Evolutionary conservation across 768 basidiomycete species (phyloP).

Genomic region (Xerocomellus intermedius): DNA sequence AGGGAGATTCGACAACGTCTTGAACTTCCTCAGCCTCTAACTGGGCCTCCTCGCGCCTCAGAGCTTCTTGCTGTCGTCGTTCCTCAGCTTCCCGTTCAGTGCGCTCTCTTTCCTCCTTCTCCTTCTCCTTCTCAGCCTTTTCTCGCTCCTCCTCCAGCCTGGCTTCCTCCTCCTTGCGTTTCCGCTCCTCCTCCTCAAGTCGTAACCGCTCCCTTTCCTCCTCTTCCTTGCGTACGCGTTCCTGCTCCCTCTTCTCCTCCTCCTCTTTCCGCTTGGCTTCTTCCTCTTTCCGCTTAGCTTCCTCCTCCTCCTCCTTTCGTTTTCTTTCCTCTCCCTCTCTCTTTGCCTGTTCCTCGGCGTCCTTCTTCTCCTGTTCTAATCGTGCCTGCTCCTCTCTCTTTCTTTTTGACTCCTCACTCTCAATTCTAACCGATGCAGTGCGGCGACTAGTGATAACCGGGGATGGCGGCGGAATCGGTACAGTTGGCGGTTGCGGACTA

Average conservation of each 20-base stretch:
- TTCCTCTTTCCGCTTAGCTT: slow-evolving; percentile 41
- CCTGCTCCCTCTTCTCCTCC: slow-evolving; percentile 44
- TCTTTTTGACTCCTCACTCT: slow-evolving; percentile 57
- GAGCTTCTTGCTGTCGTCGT: slow-evolving; percentile 25
- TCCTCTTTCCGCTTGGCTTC: slow-evolving; percentile 44
- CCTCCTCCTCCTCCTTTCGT: slow-evolving; percentile 44
- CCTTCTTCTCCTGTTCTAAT: slow-evolving; percentile 39
- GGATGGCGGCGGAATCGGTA: slow-evolving; percentile 40
- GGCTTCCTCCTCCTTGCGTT: slow-evolving; percentile 24
- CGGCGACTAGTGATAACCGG: slow-evolving; percentile 28
- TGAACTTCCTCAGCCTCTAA: slow-evolving; percentile 39
- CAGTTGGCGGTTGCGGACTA: slow-evolving; percentile 39
- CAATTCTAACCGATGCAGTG: slow-evolving; percentile 52
- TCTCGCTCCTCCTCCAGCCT: slow-evolving; percentile 32
- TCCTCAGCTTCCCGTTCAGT: slow-evolving; percentile 36
- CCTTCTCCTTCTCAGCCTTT: slow-evolving; percentile 32
- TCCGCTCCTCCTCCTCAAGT: slow-evolving; percentile 37
- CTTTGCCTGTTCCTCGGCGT: slow-evolving; percentile 37
- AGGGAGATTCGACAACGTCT: slow-evolving; percentile 33
- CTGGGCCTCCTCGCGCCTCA: slow-evolving; percentile 22
- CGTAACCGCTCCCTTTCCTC: slow-evolving; percentile 38
- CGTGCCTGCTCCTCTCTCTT: slow-evolving; percentile 47
- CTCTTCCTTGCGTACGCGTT: slow-evolving; percentile 36
- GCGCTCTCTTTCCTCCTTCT: slow-evolving; percentile 44
- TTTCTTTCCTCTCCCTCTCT: slow-evolving; percentile 37